phyloP scores from a whole-genome alignment of 352 stramenopile species.

The Phytophthora aleatoria region DNA sequence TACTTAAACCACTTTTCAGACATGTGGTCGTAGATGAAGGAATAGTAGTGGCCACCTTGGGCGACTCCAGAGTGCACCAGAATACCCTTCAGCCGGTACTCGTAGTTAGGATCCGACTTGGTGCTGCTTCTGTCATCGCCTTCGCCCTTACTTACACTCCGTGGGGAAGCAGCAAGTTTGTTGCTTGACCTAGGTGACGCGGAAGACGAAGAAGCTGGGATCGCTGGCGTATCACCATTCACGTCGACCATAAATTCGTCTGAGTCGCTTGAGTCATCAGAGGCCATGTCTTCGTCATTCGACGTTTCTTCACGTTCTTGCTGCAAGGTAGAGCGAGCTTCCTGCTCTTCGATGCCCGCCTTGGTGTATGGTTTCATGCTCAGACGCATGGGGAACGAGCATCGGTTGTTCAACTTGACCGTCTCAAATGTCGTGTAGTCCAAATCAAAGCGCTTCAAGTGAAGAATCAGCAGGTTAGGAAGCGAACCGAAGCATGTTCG shows the following conservation, averaged over 20 bases:
- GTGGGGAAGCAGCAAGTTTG: slow-evolving; percentile 24
- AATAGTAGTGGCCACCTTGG: slow-evolving; percentile 99
- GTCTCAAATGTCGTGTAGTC: slow-evolving; percentile 99
- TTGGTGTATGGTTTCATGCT: slow-evolving; percentile 99
- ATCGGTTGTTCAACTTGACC: slow-evolving; percentile 99
- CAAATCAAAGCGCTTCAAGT: slow-evolving; percentile 99
- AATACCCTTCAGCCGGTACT: slow-evolving; percentile 98
- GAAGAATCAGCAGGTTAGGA: slow-evolving; percentile 97
- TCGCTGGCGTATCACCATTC: slow-evolving; percentile 36
- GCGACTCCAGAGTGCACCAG: slow-evolving; percentile 98
- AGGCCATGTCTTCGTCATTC: slow-evolving; percentile 59
- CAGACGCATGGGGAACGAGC: slow-evolving; percentile 96
- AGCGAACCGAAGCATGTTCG: slow-evolving; percentile 95
- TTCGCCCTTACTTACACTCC: slow-evolving; percentile 23
- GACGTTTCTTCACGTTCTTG: slow-evolving; percentile 46
- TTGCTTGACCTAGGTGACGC: slow-evolving; percentile 35
- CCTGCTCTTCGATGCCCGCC: slow-evolving; percentile 94
- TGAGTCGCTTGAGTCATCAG: slow-evolving; percentile 53
- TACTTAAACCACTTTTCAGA: slow-evolving; percentile 98
- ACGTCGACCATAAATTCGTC: slow-evolving; percentile 70
- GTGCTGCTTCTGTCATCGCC: slow-evolving; percentile 21
- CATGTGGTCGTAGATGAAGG: slow-evolving; percentile 89
- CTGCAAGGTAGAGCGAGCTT: slow-evolving; percentile 50
- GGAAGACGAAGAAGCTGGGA: slow-evolving; percentile 18
- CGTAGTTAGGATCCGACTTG: slow-evolving; percentile 91